Evolutionary conservation across 768 basidiomycete genomes (phyloP), one percentile per base, ranked within the genome.

Genomic region (Boletus rex-veris): DNA sequence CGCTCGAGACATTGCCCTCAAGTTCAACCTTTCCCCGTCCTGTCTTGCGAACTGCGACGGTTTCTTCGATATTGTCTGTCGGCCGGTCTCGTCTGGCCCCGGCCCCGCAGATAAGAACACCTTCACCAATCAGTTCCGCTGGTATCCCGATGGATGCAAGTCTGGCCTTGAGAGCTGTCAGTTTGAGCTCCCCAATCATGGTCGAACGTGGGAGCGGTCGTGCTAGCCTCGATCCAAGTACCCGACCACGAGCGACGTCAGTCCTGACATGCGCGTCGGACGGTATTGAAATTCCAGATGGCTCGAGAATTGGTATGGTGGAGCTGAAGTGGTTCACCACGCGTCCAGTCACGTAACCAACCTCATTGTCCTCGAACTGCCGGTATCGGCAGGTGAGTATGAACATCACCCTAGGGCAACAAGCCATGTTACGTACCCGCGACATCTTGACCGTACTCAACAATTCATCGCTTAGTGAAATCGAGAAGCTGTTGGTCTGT

Each of bases 281-380:
- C 0, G 59, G 52, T 24, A 64, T 62, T 41, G 70, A 64, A 39
- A 76, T 63, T 21, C 74, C 73, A 28, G 79, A 70, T 7, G 88
- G 86, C 64, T 97, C 95, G 28, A 99, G 84, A 14, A 86, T 82
- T 1, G 96, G 94, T 50, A 98, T 86, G 6, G 85, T 90, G 3
- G 95, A 92, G 57, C 86, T 92, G 16, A 92, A 85, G 52, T 90
- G 87, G 30, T 86, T 82, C 4, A 87, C 79, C 31, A 98, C 84
- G n/a, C 89, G 83, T 19, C 97, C 97, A 19, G 85, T 84, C 41
- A 99, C 85, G 69, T 86, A 95, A 16, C 91, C 93, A 42, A 99
- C 89, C 71, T 98, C 94, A 63, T 94, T 98, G 68, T 98, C 96
- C 64, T 98, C 97, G 66, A 97, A 98, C 94, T 98, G 36, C 19